phyloP scores from a whole-genome alignment of 306 rosid species.

The Acacia confusa region DNA sequence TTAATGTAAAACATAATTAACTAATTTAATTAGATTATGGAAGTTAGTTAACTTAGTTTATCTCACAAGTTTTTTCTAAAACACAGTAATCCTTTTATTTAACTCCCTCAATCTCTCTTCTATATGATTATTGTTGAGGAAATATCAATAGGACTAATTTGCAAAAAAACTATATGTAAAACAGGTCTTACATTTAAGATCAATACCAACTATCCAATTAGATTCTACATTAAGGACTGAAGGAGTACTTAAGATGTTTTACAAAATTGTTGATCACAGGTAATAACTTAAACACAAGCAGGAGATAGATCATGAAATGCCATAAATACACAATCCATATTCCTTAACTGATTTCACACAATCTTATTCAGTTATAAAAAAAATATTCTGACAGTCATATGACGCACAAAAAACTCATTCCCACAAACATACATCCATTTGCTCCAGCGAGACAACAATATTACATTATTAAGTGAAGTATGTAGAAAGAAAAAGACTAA shows the following conservation, averaged over 20 bases:
- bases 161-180: too few species aligned
- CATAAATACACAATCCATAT: neutral
- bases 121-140: too few species aligned
- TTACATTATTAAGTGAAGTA: neutral
- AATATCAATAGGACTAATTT: too few species aligned
- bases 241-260: neutral
- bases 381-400: neutral
- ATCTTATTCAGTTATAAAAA: neutral
- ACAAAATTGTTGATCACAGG: neutral
- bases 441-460: neutral
- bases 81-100: too few species aligned
- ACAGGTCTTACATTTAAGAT: too few species aligned
- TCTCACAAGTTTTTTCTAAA: fast-evolving
- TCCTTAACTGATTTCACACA: neutral
- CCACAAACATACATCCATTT: neutral
- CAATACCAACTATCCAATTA: too few species aligned
- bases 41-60: too few species aligned
- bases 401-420: neutral
- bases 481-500: conserved; percentile 8
- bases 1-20: too few species aligned
- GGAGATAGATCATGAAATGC: neutral
- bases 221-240: too few species aligned
- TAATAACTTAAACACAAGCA: neutral
- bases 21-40: too few species aligned
- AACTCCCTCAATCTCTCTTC: too few species aligned